These are phyloP conservation scores for Coniferiporia weirii DNA, from an alignment of 1,284 basidiomycete species.

Conservation along the genomic window DNA sequence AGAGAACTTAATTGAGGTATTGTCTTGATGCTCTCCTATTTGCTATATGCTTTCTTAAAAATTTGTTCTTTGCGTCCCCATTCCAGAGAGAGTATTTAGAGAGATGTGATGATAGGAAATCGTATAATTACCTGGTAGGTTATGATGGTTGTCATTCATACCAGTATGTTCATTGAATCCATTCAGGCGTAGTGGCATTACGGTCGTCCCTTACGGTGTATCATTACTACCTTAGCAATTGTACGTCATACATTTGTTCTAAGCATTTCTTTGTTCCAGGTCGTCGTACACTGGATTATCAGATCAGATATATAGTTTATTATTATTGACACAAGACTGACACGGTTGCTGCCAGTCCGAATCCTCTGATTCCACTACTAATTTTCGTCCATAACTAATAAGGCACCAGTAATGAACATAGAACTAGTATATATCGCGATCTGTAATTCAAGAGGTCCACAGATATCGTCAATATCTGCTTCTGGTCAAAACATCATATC, in stretches of 20 bases:
- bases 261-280: not conserved
- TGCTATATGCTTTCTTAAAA: not conserved
- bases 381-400: too few species aligned
- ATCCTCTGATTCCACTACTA: too few species aligned
- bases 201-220: not conserved
- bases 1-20: slow-evolving; percentile 89
- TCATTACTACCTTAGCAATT: not conserved
- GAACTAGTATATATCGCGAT: too few species aligned
- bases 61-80: not conserved
- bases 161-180: not conserved
- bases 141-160: not conserved
- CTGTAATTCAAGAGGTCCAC: too few species aligned
- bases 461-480: not conserved
- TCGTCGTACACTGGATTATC: not conserved
- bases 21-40: slow-evolving; percentile 20
- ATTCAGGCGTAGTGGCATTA: slow-evolving; percentile 7
- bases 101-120: slow-evolving; percentile 18
- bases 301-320: not conserved
- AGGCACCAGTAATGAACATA: too few species aligned
- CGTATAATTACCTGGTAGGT: slow-evolving; percentile 19
- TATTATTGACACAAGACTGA: too few species aligned
- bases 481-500: not conserved
- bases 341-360: too few species aligned
- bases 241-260: not conserved
- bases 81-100: slow-evolving; percentile 16